Evolutionary conservation across 352 stramenopile genomes (phyloP).

Genomic region (Pythium aquatile): DNA sequence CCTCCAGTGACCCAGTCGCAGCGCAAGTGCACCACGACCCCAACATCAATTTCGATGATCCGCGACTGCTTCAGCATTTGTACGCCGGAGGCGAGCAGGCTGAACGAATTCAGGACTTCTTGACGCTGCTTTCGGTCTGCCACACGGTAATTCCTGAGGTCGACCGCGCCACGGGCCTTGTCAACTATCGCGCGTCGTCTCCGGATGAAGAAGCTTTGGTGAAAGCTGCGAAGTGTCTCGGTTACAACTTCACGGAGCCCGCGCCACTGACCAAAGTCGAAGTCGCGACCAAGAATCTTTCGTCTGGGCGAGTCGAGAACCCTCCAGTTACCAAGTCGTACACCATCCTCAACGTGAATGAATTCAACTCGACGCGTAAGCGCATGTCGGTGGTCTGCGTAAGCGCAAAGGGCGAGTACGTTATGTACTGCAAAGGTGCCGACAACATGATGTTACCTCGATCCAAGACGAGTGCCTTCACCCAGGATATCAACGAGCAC

Average conservation of each 20-base stretch:
- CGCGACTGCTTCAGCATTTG: constrained; percentile 30
- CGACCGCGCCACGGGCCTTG: constrained; percentile 26
- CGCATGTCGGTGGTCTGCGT: constrained; percentile 96
- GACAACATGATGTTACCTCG: constrained; percentile 69
- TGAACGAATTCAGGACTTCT: constrained; percentile 56
- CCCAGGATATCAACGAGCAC: constrained; percentile 61
- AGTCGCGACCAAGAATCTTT: constrained; percentile 40
- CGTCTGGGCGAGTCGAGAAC: constrained; percentile 4
- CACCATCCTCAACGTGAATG: constrained; percentile 76
- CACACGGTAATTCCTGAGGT: constrained; percentile 76
- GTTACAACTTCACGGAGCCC: constrained; percentile 80
- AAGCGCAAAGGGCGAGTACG: constrained; percentile 39
- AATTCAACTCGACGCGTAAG: constrained; percentile 94
- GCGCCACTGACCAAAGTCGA: constrained; percentile 52
- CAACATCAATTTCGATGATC: constrained; percentile 70
- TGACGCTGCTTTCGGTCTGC: constrained; percentile 69
- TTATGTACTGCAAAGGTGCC: constrained; percentile 76
- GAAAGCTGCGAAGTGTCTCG: constrained; percentile 76
- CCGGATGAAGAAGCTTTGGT: constrained; percentile 93
- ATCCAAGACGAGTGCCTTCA: constrained; percentile 34
- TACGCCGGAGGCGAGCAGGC: constrained; percentile 24
- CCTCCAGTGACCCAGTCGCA: background rate
- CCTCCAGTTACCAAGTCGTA: constrained; percentile 59
- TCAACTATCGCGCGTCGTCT: constrained; percentile 87
- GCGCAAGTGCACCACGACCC: constrained; percentile 65